Percentiles rank a stretch among this genome's conserved stretches.
These are phyloP conservation scores for Auriculariales sp. DNA, from an alignment of 768 basidiomycete genomes.

Conservation along the genomic window DNA sequence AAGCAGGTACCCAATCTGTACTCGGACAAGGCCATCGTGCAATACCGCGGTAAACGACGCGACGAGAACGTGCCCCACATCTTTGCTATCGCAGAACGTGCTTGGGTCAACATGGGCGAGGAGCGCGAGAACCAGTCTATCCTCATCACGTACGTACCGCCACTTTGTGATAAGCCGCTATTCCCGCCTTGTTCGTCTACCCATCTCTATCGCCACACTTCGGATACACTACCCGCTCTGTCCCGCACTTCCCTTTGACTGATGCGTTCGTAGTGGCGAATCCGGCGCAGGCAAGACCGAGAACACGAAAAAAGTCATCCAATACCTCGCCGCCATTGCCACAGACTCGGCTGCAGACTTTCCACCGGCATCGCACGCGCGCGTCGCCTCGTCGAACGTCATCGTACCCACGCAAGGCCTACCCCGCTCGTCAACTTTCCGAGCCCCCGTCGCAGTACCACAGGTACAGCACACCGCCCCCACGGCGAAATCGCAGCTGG, in stretches of 20 bases:
- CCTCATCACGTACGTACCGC: slow-evolving; percentile 72
- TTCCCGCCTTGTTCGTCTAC: neutral
- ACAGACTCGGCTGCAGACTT: slow-evolving; percentile 65
- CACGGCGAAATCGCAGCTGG: slow-evolving; percentile 63
- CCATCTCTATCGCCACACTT: slow-evolving; percentile 8
- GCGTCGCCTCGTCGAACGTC: slow-evolving; percentile 17
- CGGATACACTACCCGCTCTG: neutral
- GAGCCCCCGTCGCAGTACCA: slow-evolving; percentile 33
- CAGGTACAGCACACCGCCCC: slow-evolving; percentile 13
- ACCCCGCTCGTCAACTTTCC: slow-evolving; percentile 49
- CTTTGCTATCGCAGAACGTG: slow-evolving; percentile 91
- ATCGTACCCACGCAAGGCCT: slow-evolving; percentile 54
- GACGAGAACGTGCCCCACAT: slow-evolving; percentile 84
- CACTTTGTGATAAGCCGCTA: neutral
- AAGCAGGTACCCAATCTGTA: slow-evolving; percentile 73
- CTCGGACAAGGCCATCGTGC: slow-evolving; percentile 72
- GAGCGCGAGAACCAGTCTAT: slow-evolving; percentile 96
- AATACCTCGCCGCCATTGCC: slow-evolving; percentile 95
- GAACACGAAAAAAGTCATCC: slow-evolving; percentile 95
- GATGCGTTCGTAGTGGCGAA: slow-evolving; percentile 55
- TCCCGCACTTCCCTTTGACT: too few species aligned
- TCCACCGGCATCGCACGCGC: slow-evolving; percentile 45
- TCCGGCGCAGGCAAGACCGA: slow-evolving; percentile 99
- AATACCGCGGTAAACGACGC: slow-evolving; percentile 78
- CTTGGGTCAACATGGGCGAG: slow-evolving; percentile 97